Evolutionary conservation across 257 asterid genomes (phyloP).

Genomic region (Ballota nigra): DNA sequence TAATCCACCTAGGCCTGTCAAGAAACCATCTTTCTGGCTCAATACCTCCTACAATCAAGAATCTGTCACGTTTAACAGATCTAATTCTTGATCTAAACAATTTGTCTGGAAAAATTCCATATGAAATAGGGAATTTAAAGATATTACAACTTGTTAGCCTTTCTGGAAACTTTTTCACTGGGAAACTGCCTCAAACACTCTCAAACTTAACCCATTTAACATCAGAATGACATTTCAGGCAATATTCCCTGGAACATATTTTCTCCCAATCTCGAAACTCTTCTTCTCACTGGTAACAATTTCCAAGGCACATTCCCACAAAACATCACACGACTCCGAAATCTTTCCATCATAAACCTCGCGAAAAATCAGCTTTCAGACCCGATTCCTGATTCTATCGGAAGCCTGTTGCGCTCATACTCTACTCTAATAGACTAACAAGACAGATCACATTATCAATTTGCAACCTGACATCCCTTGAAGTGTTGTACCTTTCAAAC

Average conservation of each 20-base stretch:
- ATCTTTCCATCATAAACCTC: too few species aligned
- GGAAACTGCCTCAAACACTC: not conserved
- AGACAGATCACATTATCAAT: conserved; percentile 6
- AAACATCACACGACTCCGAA: too few species aligned
- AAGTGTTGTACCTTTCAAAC: not conserved
- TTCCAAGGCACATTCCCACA: too few species aligned
- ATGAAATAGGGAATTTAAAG: not conserved
- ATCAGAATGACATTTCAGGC: not conserved
- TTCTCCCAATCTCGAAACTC: too few species aligned
- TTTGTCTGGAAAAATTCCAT: conserved; percentile 1
- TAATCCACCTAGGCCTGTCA: not conserved
- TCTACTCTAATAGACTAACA: not conserved
- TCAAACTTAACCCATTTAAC: not conserved
- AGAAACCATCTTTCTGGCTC: not conserved
- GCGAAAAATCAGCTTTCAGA: conserved; percentile 1
- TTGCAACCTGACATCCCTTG: not conserved
- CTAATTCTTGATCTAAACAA: not conserved
- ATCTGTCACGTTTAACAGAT: not conserved
- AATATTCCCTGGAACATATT: too few species aligned
- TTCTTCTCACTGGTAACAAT: too few species aligned
- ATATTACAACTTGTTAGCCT: not conserved
- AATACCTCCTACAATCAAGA: not conserved
- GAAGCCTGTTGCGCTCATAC: not conserved
- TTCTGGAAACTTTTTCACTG: not conserved
- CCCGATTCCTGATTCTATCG: not conserved